Base-by-base conservation (phyloP, 2,329 filamentous ascomycete species). In the Sporothrix brunneoviolacea region DNA sequence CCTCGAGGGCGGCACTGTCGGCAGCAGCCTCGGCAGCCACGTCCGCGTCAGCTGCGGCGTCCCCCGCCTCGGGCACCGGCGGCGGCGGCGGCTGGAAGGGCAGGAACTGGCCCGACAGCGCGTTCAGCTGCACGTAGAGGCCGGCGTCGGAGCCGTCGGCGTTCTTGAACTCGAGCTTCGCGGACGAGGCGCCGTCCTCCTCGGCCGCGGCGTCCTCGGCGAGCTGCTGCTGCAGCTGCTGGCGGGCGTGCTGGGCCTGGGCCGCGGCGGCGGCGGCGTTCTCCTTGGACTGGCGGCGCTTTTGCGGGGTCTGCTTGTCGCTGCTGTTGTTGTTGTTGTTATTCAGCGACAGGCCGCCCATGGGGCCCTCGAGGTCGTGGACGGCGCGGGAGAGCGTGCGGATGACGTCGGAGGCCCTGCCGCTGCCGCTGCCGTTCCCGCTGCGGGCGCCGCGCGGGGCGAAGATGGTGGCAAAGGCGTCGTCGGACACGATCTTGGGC, bases 11-110 rank as follows among this genome's bases (percentile, higher is more conserved):
- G 22, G 18, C 36, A 16, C 24, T 16, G 47, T 52, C 18, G 64
- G 57, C 49, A 15, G 28, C 65, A 16, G 18, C 13, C 65, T 80
- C 71, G 2, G 86, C 79, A 54, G 80, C 70, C 1, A 91, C 61
- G 43, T 62, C 59, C 46, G 62, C 58, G 45, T 54, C 57, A n/a
- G n/a, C n/a, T n/a, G n/a, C n/a, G n/a, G n/a, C n/a, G n/a, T n/a
- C n/a, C n/a, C n/a, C n/a, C n/a, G n/a, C 21, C 66, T 81, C 71
- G 1, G 87, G 79, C 54, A 81, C 70, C 1, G 91, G 93, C 38
- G 84, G 71, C 18, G 91, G 88, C n/a, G 91, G 93, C 19, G 88
- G 86, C 50, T 83, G 79, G 72, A 95, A 97, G 7, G 91, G 91
- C 41, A 83, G 71, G 61, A 91, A 87, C 54, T 81, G 78, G 59